Evolutionary conservation across 2,329 filamentous ascomycete genomes (phyloP).

Genomic region (Capronia americana): DNA sequence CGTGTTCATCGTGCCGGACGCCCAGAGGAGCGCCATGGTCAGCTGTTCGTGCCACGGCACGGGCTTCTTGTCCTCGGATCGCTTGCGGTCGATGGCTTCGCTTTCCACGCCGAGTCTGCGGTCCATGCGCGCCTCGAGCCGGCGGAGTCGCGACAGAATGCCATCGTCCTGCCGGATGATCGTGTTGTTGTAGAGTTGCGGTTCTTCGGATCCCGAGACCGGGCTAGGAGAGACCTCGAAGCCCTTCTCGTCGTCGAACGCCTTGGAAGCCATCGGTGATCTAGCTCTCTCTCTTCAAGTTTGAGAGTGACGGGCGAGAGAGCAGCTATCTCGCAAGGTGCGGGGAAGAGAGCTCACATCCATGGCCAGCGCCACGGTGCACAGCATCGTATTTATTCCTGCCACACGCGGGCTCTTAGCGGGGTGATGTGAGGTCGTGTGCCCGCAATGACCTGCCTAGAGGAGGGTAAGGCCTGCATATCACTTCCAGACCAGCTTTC

Average conservation of each 20-base stretch:
- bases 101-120: constrained; percentile 56
- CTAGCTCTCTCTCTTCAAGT: not conserved
- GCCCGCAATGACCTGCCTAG: constrained; percentile 13
- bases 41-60: constrained; percentile 47
- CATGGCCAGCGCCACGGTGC: not conserved
- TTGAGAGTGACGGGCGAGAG: not conserved
- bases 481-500: constrained; percentile 20
- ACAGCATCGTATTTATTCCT: constrained; percentile 17
- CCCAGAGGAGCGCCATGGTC: constrained; percentile 55
- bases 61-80: constrained; percentile 52
- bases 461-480: constrained; percentile 2
- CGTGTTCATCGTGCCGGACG: constrained; percentile 52
- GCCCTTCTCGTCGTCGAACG: constrained; percentile 25
- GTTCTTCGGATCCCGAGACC: constrained; percentile 1
- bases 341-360: not conserved
- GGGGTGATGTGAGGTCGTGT: constrained; percentile 1
- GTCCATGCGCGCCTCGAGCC: constrained; percentile 52
- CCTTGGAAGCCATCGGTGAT: constrained; percentile 12
- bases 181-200: constrained; percentile 33
- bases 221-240: constrained; percentile 12
- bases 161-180: constrained; percentile 31
- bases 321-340: constrained; percentile 9
- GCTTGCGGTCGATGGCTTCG: constrained; percentile 56
- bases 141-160: constrained; percentile 34
- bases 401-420: not conserved